Evolutionary conservation across 2,329 filamentous ascomycete species (phyloP).

Genomic region (Fusarium secorum): DNA sequence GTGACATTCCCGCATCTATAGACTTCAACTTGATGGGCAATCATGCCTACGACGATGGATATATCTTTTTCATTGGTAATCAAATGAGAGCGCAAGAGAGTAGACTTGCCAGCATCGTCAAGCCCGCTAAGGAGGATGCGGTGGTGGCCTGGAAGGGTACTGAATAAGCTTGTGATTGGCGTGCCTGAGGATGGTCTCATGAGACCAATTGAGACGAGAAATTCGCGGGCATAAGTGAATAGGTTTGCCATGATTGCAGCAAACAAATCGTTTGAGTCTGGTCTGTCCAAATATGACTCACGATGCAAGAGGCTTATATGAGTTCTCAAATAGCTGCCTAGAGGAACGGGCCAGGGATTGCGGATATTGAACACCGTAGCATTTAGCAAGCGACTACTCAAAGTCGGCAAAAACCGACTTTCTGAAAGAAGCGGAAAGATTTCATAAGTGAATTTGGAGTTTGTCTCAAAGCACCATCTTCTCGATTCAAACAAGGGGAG

Average conservation of each 20-base stretch:
- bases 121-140: not conserved
- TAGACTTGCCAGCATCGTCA: not conserved
- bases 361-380: not conserved
- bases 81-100: not conserved
- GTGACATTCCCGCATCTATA: not conserved
- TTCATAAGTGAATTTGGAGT: no score
- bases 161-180: not conserved
- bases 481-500: not conserved
- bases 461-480: not conserved
- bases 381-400: not conserved
- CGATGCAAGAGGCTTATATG: not conserved
- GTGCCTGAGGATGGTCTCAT: not conserved
- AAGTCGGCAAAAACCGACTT: rapidly evolving
- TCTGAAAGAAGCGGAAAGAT: rapidly evolving
- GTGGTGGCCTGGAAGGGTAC: not conserved
- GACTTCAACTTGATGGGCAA: not conserved
- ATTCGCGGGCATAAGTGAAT: not conserved
- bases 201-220: not conserved
- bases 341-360: not conserved
- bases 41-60: not conserved
- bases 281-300: not conserved
- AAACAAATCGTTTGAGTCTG: rapidly evolving
- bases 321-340: not conserved
- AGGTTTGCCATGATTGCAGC: not conserved
- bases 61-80: not conserved